Evolutionary conservation across 495 filamentous ascomycete genomes (phyloP).

Genomic region (Staphylotrichum longicolle): DNA sequence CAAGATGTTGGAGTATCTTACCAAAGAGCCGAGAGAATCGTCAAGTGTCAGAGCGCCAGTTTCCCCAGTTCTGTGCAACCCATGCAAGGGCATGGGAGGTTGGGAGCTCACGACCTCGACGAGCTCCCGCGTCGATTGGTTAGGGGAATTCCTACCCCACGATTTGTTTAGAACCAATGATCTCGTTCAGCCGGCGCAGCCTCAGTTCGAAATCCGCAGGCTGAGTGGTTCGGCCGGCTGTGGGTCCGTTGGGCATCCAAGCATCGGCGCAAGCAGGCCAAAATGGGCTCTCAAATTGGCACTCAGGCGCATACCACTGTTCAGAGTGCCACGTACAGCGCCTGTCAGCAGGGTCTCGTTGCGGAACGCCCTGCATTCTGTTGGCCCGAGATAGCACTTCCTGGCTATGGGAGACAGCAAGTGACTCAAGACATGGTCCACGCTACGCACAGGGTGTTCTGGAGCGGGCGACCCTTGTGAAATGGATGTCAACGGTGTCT

Average conservation of each 20-base stretch:
- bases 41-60: too few relatives aligned
- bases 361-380: slow-evolving; percentile 17
- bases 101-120: background rate
- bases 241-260: slow-evolving; percentile 32
- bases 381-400: slow-evolving; percentile 23
- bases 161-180: slow-evolving; percentile 16
- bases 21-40: too few relatives aligned
- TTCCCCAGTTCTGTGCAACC: background rate
- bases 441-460: too few relatives aligned
- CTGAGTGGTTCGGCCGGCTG: slow-evolving; percentile 10
- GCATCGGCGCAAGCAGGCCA: slow-evolving; percentile 24
- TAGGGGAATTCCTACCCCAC: slow-evolving; percentile 9
- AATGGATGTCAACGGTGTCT: background rate
- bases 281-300: background rate
- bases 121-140: background rate
- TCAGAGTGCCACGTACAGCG: slow-evolving; percentile 27
- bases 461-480: background rate
- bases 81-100: background rate
- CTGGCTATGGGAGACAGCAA: background rate
- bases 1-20: too few relatives aligned
- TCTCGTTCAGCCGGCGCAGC: slow-evolving; percentile 7
- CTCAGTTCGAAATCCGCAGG: slow-evolving; percentile 1
- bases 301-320: slow-evolving; percentile 7
- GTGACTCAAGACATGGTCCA: background rate
- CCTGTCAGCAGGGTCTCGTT: slow-evolving; percentile 9